phyloP scores from a whole-genome alignment of 176 grass and related monocot genomes.

The Carex littledalei region DNA sequence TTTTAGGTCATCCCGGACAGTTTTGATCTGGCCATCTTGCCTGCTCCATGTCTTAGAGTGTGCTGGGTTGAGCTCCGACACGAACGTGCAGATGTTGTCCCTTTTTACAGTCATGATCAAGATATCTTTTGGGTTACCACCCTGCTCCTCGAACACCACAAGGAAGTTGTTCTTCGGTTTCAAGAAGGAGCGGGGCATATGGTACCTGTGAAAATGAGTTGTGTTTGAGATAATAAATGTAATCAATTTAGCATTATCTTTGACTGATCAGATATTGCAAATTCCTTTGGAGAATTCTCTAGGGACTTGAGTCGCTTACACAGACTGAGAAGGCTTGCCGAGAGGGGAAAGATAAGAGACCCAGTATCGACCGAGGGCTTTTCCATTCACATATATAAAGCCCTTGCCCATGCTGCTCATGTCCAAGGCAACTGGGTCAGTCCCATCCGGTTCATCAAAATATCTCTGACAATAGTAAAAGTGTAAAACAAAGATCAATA shows the following conservation, averaged over 20 bases:
- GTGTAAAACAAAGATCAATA: neutral
- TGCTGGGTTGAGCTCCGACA: slow-evolving; percentile 57
- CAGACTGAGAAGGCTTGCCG: slow-evolving; percentile 59
- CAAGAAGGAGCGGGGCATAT: slow-evolving; percentile 61
- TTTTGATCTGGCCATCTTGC: slow-evolving; percentile 42
- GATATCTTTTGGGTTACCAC: slow-evolving; percentile 60
- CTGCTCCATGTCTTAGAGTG: slow-evolving; percentile 46
- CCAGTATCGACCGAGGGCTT: slow-evolving; percentile 64
- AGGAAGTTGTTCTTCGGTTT: slow-evolving; percentile 71
- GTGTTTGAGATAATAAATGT: neutral
- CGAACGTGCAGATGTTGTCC: slow-evolving; percentile 69
- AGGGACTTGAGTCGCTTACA: slow-evolving; percentile 35
- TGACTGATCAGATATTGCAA: neutral
- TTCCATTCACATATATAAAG: slow-evolving; percentile 52
- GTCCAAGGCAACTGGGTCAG: slow-evolving; percentile 59
- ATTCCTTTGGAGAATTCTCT: neutral
- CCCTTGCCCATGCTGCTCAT: slow-evolving; percentile 84
- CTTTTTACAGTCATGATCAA: slow-evolving; percentile 52
- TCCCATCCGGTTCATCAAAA: slow-evolving; percentile 66
- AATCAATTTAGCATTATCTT: neutral
- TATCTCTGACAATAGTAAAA: slow-evolving; percentile 50
- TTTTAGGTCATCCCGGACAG: slow-evolving; percentile 36
- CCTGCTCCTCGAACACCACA: slow-evolving; percentile 82
- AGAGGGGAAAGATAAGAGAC: slow-evolving; percentile 38
- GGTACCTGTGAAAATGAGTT: slow-evolving; percentile 43